A percentile compares a stretch with the other conserved stretches of the same genome.
These are phyloP conservation scores for Mycena pura DNA, from an alignment of 768 basidiomycete genomes.

Conservation along the genomic window DNA sequence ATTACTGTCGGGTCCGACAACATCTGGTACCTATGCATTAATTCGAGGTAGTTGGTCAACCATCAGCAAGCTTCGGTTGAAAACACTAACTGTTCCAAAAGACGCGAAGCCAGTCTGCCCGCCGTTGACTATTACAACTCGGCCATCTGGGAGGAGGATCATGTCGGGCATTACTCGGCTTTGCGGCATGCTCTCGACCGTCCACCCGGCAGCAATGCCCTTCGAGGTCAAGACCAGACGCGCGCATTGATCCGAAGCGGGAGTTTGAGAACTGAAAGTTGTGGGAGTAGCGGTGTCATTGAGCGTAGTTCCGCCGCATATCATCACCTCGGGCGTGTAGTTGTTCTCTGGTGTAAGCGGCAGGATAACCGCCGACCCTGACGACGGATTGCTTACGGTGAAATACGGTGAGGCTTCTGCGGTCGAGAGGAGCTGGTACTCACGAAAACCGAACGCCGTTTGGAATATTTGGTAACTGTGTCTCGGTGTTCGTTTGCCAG, in stretches of 20 bases:
- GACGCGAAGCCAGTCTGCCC: slow-evolving; percentile 44
- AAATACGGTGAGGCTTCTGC: not conserved
- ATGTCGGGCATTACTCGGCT: slow-evolving; percentile 41
- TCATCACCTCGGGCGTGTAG: too few species aligned
- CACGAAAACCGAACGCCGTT: too few species aligned
- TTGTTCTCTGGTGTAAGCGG: slow-evolving; percentile 39
- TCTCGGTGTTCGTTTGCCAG: slow-evolving; percentile 39
- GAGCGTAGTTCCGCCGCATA: slow-evolving; percentile 28
- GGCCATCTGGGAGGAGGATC: slow-evolving; percentile 41
- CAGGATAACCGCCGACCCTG: slow-evolving; percentile 35
- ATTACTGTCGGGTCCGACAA: too few species aligned
- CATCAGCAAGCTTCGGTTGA: not conserved
- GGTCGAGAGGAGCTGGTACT: slow-evolving; percentile 26
- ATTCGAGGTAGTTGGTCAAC: not conserved
- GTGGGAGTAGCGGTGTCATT: slow-evolving; percentile 21
- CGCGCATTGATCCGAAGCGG: too few species aligned
- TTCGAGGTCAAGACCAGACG: slow-evolving; percentile 31
- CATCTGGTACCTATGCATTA: slow-evolving; percentile 63
- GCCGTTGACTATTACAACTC: slow-evolving; percentile 47
- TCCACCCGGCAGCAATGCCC: slow-evolving; percentile 43
- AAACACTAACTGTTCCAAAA: slow-evolving; percentile 25
- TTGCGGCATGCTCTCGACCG: slow-evolving; percentile 39
- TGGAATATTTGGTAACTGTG: slow-evolving; percentile 39
- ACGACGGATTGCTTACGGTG: slow-evolving; percentile 35
- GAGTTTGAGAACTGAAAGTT: slow-evolving; percentile 30